Evolutionary conservation across 495 filamentous ascomycete genomes (phyloP), one percentile per base, ranked within the genome.

Genomic region (Aspergillus ellipticus): DNA sequence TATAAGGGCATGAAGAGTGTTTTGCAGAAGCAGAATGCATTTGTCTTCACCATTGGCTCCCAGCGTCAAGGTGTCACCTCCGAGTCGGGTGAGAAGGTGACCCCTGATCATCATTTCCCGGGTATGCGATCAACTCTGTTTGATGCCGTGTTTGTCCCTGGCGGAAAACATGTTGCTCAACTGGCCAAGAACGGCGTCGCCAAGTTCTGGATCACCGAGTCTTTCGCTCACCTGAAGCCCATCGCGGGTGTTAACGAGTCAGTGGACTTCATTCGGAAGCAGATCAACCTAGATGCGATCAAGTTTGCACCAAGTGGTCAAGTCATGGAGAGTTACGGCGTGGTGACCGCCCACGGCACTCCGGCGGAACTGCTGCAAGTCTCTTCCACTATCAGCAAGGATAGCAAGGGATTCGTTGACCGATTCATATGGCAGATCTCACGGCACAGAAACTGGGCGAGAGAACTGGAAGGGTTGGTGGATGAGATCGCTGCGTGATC

Each of bases 121-220:
- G 90, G 87, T 4, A 83, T 87, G 83, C 86, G 90, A 35, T 89
- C 85, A 4, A 96, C 90, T 4, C 82, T 96, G 73, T 93, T 96
- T 59, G 92, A 96, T 64, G 85, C 90, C 1, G 66, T 90, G 26
- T 92, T 91, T 64, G 76, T 96, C 17, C 89, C 89, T 16, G 89
- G 89, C 16, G 90, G 90, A 0, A 75, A 78, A 0, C 76, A 90
- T 52, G 78, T 88, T 17, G 63, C 70, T 45, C 77, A 78, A 1
- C 78, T 96, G 5, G 69, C 79, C 33, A 84, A 85, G 72, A 89
- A 83, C 53, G 91, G 92, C 5, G 82, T 90, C 19, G 89, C 88
- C 2, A 73, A 90, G 50, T 87, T 92, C 74, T 96, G 88, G 88
- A 74, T 96, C 20, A 81, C 89, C 54, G 89, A 95, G 70, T 85